Conservation (phyloP, 495 filamentous ascomycete genomes). For the Aspergillus asperescens region DNA sequence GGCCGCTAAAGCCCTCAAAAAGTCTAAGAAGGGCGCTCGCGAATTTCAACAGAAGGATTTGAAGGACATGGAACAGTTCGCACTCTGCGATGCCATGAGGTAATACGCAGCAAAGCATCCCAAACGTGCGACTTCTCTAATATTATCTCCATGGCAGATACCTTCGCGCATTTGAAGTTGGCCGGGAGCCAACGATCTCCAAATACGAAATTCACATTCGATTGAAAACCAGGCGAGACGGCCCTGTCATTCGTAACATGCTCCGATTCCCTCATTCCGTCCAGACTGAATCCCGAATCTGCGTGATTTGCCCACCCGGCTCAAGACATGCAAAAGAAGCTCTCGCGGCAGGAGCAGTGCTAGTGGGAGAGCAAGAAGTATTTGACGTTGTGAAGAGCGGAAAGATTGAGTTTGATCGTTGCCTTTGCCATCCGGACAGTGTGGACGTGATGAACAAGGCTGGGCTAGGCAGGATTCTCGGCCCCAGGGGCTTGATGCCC, state of each 20-base stretch:
- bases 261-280: conserved; percentile 85
- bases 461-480: conserved; percentile 70
- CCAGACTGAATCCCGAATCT: conserved; percentile 76
- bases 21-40: conserved; percentile 60
- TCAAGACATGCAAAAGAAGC: conserved; percentile 65
- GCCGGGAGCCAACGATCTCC: conserved; percentile 57
- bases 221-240: conserved; percentile 72
- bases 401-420: conserved; percentile 78
- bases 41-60: conserved; percentile 59
- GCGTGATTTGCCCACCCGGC: conserved; percentile 78
- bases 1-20: conserved; percentile 49
- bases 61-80: conserved; percentile 59
- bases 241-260: conserved; percentile 77
- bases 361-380: conserved; percentile 79
- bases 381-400: conserved; percentile 74
- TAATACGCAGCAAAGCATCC: conserved; percentile 36
- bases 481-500: conserved; percentile 89
- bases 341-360: conserved; percentile 63
- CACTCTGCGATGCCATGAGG: conserved; percentile 92
- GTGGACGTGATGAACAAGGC: conserved; percentile 69
- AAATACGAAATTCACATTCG: conserved; percentile 89
- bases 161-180: conserved; percentile 87
- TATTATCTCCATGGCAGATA: conserved; percentile 51
- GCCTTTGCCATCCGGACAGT: conserved; percentile 78
- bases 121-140: conserved; percentile 12